A percentile compares a stretch with the other conserved stretches of the same genome.
Conservation (phyloP, 2,329 filamentous ascomycete species). For the Metarhizium album region DNA sequence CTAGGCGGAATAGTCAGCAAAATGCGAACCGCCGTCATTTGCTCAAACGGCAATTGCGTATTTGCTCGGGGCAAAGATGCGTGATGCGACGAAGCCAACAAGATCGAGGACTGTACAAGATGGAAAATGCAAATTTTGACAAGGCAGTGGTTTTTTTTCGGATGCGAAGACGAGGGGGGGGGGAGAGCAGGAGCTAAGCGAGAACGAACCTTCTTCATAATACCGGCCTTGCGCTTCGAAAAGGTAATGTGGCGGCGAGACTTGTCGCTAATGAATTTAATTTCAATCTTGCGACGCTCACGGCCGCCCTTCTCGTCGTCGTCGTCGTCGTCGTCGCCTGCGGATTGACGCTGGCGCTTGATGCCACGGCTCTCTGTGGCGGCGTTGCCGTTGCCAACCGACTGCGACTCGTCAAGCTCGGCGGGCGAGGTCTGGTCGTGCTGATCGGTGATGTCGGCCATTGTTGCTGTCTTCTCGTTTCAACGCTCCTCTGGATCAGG, state of each 20-base stretch:
- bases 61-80: background rate
- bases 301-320: conserved; percentile 96
- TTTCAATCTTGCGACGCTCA: conserved; percentile 98
- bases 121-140: background rate
- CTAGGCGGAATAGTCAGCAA: conserved; percentile 33
- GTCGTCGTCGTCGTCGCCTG: conserved; percentile 89
- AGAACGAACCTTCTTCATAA: conserved; percentile 95
- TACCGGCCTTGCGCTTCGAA: conserved; percentile 98
- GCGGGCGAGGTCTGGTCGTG: conserved; percentile 66
- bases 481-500: background rate
- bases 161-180: background rate
- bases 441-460: conserved; percentile 73
- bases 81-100: background rate
- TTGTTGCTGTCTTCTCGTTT: conserved; percentile 21
- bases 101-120: background rate
- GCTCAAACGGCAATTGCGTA: background rate
- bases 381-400: conserved; percentile 62
- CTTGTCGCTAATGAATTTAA: conserved; percentile 99
- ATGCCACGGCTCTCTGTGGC: conserved; percentile 66
- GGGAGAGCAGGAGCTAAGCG: background rate
- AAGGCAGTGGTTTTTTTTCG: background rate
- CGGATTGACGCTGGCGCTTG: conserved; percentile 77
- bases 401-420: conserved; percentile 62
- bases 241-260: conserved; percentile 99
- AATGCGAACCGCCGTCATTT: background rate